Conservation (phyloP, 2,329 filamentous ascomycete species). For the Metarhizium sp. region DNA sequence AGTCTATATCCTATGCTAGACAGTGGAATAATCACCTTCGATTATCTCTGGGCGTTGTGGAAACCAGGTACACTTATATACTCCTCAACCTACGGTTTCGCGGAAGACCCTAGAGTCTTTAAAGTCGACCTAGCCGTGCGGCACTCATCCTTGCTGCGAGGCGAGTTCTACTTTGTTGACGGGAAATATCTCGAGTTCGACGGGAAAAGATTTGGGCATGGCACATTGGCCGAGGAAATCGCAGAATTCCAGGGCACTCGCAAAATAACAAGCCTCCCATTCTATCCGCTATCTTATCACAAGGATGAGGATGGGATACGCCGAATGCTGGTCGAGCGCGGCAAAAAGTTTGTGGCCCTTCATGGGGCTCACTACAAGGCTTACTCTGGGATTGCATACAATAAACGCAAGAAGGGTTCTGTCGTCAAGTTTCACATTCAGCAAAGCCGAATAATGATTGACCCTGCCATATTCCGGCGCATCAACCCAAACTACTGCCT, state of each 20-base stretch:
- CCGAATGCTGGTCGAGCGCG: constrained; percentile 63
- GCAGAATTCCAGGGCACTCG: constrained; percentile 68
- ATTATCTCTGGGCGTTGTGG: constrained; percentile 80
- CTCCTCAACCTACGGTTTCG: constrained; percentile 65
- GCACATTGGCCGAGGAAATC: constrained; percentile 60
- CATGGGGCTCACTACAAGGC: constrained; percentile 74
- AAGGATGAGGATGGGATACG: constrained; percentile 58
- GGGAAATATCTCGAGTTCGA: constrained; percentile 81
- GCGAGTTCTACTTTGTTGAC: constrained; percentile 68
- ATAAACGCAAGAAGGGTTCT: constrained; percentile 61
- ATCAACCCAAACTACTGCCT: constrained; percentile 82
- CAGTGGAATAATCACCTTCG: constrained; percentile 78
- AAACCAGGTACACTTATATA: constrained; percentile 78
- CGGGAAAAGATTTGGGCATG: constrained; percentile 75
- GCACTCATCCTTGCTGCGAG: constrained; percentile 58
- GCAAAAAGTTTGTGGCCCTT: constrained; percentile 75
- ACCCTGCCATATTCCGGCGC: constrained; percentile 70
- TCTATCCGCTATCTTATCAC: constrained; percentile 75
- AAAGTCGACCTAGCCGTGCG: constrained; percentile 71
- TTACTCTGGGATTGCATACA: constrained; percentile 77
- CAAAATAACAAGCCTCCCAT: constrained; percentile 70
- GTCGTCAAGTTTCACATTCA: constrained; percentile 73
- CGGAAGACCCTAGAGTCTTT: constrained; percentile 72
- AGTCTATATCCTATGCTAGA: constrained; percentile 71
- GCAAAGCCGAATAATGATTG: constrained; percentile 81